phyloP scores from a whole-genome alignment of 164 flowering plant species.

The Platanus orientalis region DNA sequence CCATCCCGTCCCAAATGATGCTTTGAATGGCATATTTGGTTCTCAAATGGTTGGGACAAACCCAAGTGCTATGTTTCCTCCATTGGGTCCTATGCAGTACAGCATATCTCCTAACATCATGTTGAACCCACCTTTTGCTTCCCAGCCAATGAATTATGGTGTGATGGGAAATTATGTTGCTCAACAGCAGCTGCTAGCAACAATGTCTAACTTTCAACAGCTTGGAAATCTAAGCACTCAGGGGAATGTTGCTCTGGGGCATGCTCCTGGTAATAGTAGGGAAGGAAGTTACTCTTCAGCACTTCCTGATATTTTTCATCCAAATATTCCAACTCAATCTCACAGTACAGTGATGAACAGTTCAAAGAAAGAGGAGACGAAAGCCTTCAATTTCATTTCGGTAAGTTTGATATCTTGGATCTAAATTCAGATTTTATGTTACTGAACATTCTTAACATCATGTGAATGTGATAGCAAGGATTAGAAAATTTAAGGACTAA shows the following conservation, averaged over 20 bases:
- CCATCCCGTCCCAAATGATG: constrained; percentile 29
- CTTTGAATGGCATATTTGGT: constrained; percentile 32
- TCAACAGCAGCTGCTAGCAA: constrained; percentile 74
- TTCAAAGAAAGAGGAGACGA: constrained; percentile 83
- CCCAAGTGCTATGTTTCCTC: constrained; percentile 40
- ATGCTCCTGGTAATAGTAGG: constrained; percentile 26
- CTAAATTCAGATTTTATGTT: neutral
- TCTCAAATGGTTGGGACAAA: constrained; percentile 36
- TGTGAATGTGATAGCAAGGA: too few species aligned
- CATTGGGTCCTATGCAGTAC: constrained; percentile 49
- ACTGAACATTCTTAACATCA: too few species aligned
- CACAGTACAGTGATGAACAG: constrained; percentile 38
- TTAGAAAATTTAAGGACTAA: too few species aligned
- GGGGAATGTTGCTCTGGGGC: constrained; percentile 25
- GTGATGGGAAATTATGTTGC: constrained; percentile 68
- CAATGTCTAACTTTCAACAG: too few species aligned
- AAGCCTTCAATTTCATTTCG: constrained; percentile 96
- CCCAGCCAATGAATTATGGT: constrained; percentile 61
- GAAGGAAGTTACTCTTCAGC: constrained; percentile 49
- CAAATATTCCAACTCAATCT: too few species aligned
- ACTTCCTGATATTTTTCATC: constrained; percentile 73
- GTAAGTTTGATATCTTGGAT: too few species aligned
- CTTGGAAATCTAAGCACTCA: constrained; percentile 47
- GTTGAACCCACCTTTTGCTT: constrained; percentile 51
- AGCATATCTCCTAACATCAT: constrained; percentile 54